Conservation (phyloP, 768 basidiomycete genomes). For the Mycena vitilis region DNA sequence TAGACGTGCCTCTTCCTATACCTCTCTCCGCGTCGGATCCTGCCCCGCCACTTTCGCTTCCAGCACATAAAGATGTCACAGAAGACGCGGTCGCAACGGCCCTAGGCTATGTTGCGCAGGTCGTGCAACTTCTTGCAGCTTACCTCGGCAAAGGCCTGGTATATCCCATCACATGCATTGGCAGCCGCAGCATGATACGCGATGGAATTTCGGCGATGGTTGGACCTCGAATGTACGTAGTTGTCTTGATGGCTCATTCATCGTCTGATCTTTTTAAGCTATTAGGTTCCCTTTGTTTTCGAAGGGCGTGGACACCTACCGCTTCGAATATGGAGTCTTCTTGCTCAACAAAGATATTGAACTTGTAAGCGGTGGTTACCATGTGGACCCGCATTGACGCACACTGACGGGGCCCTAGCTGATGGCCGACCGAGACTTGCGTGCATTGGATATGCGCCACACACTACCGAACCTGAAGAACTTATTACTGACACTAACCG, state of each 20-base stretch:
- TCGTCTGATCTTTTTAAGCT: conserved; percentile 26
- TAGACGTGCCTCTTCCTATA: conserved; percentile 91
- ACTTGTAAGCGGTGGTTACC: conserved; percentile 64
- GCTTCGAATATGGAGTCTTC: conserved; percentile 98
- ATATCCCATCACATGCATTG: conserved; percentile 92
- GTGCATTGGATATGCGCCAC: conserved; percentile 92
- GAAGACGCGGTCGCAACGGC: conserved; percentile 92
- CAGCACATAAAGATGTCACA: conserved; percentile 75
- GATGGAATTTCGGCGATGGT: conserved; percentile 96
- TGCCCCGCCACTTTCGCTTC: conserved; percentile 81
- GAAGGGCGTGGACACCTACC: conserved; percentile 94
- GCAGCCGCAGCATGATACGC: conserved; percentile 90
- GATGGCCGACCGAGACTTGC: conserved; percentile 90
- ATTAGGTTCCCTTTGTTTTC: conserved; percentile 94
- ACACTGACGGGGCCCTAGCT: conserved; percentile 61
- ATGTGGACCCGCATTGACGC: background rate
- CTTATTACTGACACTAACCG: conserved; percentile 85
- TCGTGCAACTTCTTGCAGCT: conserved; percentile 83
- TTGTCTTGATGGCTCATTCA: conserved; percentile 1
- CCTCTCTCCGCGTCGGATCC: conserved; percentile 80
- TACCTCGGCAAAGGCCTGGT: conserved; percentile 82
- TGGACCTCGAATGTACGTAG: conserved; percentile 89
- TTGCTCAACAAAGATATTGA: conserved; percentile 98
- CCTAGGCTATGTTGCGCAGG: conserved; percentile 89
- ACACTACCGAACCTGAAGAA: conserved; percentile 98